Evolutionary conservation across 805 yeast species (phyloP).

Genomic region (Yarrowia hollandica): DNA sequence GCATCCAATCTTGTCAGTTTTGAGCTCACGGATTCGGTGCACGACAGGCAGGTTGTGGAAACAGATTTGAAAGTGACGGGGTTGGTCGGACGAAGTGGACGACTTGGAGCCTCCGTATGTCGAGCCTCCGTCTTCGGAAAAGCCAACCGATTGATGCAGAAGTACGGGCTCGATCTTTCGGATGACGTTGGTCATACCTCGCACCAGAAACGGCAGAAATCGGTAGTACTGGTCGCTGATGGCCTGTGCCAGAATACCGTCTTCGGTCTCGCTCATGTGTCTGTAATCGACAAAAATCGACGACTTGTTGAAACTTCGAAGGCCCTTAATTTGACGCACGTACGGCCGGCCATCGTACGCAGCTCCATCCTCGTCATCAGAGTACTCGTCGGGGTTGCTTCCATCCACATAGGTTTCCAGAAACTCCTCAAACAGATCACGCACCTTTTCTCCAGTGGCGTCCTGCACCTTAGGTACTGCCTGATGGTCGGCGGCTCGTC

Average conservation of each 20-base stretch:
- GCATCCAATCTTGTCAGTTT: conserved; percentile 85
- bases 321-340: conserved; percentile 74
- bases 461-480: conserved; percentile 84
- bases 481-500: background rate
- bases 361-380: conserved; percentile 31
- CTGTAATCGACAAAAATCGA: conserved; percentile 84
- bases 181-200: conserved; percentile 71
- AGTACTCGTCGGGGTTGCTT: conserved; percentile 38
- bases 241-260: conserved; percentile 83
- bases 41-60: conserved; percentile 82
- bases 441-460: conserved; percentile 88
- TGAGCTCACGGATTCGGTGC: conserved; percentile 82
- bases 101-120: conserved; percentile 31
- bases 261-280: conserved; percentile 69
- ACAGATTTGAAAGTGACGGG: conserved; percentile 83
- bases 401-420: conserved; percentile 62
- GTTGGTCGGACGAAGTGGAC: conserved; percentile 46
- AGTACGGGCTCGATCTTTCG: conserved; percentile 75
- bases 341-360: conserved; percentile 58
- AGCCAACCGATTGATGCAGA: conserved; percentile 38
- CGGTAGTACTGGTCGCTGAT: conserved; percentile 89
- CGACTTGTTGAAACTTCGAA: conserved; percentile 71
- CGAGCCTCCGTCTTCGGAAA: conserved; percentile 44
- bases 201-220: conserved; percentile 79
- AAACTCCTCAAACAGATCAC: conserved; percentile 85